These are phyloP conservation scores for Yarrowia porcina DNA, from an alignment of 805 yeast genomes.

Conservation along the genomic window DNA sequence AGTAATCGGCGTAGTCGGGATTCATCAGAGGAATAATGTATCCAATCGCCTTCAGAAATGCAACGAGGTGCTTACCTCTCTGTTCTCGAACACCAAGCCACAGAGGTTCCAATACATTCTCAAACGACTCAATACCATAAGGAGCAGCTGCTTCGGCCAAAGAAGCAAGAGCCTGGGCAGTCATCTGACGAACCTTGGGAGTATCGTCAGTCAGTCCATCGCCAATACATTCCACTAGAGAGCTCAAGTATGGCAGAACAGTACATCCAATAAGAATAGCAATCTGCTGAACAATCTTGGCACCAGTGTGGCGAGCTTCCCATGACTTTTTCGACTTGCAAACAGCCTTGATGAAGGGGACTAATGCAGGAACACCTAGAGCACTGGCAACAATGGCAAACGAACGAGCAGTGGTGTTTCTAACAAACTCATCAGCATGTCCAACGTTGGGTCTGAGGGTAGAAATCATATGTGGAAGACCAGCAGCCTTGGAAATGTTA, in stretches of 20 bases:
- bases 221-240: conserved; percentile 58
- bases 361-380: conserved; percentile 62
- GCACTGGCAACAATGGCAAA: conserved; percentile 82
- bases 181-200: conserved; percentile 58
- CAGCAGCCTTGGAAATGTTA: conserved; percentile 74
- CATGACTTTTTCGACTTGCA: conserved; percentile 71
- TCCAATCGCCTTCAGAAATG: conserved; percentile 75
- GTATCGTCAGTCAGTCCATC: conserved; percentile 66
- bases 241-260: conserved; percentile 67
- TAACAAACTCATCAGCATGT: conserved; percentile 72
- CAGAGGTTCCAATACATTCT: conserved; percentile 63
- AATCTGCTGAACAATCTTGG: conserved; percentile 70
- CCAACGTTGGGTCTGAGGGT: conserved; percentile 79
- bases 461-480: conserved; percentile 74
- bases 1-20: conserved; percentile 72
- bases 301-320: conserved; percentile 83
- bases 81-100: conserved; percentile 78
- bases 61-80: conserved; percentile 73
- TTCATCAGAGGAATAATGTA: conserved; percentile 82
- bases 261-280: conserved; percentile 67
- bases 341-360: conserved; percentile 82
- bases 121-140: conserved; percentile 87
- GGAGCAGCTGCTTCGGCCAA: conserved; percentile 82
- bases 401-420: conserved; percentile 72
- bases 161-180: conserved; percentile 69